Evolutionary conservation across 108 stramenopile genomes (phyloP), one percentile per base, ranked within the genome.

Genomic region (Fragilaria radians): DNA sequence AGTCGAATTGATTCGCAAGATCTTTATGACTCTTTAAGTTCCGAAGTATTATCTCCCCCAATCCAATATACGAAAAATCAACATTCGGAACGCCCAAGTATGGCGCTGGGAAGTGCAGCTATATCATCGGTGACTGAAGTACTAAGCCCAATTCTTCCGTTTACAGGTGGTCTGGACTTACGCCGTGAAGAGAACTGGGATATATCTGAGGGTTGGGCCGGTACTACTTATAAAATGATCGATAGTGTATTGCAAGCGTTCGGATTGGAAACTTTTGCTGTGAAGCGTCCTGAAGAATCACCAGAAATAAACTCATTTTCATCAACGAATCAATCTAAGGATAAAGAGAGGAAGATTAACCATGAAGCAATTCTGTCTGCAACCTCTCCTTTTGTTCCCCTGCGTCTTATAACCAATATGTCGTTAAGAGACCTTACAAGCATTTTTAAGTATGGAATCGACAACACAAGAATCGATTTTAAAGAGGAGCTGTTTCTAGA

Each of bases 111-210:
- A 22, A 59, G 67, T 36, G 74, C 79, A 11, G 68, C 70, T 1
- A 78, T 85, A 28, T 57, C 68, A 0, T 73, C 69, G 18, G 52
- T 85, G 11, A 81, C 79, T 27, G 68, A 65, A 23, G 62, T 57
- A 7, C 54, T 85, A 25, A 59, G 68, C 21, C 83, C 83, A 1
- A 76, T 85, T 57, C 47, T 85, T 3, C 79, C 79, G 1, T 80
- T 84, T 54, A 59, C 75, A 26, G 79, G 79, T 45, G 77, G 77
- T 4, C 22, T 78, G 18, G 84, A 85, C 70, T 61, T 77, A 18
- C 53, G 76, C 32, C 19, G 71, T 51, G 72, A 72, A 46, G 71
- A 73, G 33, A 57, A 75, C 32, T 74, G 75, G 76, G 48, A 65
- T 27, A 55, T 64, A 7, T 64, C 59, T 32, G 54, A 52, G 17